Conservation (phyloP, 371 early-diverging fungal genomes). For the Globomyces sp. region DNA sequence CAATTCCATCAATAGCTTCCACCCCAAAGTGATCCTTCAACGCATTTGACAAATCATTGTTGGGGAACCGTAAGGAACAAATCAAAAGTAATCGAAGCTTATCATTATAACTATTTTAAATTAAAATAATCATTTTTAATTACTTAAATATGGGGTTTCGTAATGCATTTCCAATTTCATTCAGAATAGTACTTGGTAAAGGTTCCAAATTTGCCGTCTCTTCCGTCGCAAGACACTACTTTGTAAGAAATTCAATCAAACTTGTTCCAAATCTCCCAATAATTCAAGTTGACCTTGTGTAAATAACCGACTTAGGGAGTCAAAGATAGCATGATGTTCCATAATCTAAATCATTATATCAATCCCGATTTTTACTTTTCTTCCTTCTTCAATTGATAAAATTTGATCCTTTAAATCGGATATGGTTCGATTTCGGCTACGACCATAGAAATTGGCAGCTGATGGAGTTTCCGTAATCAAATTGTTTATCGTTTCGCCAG, state of each 20-base stretch:
- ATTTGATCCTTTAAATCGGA: constrained; percentile 23
- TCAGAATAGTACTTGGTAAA: neutral
- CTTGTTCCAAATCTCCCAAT: too few species aligned
- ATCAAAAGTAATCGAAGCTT: constrained; percentile 24
- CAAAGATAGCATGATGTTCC: too few species aligned
- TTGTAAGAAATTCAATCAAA: neutral
- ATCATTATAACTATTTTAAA: constrained; percentile 16
- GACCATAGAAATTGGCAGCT: neutral
- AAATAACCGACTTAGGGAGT: too few species aligned
- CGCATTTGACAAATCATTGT: constrained; percentile 10
- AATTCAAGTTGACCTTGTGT: too few species aligned
- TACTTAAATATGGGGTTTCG: constrained; percentile 24
- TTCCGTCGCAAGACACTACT: constrained; percentile 30
- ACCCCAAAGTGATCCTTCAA: constrained; percentile 15
- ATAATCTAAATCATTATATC: too few species aligned
- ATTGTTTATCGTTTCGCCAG: constrained; percentile 20
- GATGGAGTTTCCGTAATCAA: constrained; percentile 22
- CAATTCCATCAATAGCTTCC: constrained; percentile 10
- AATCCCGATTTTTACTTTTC: too few species aligned
- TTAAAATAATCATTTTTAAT: neutral
- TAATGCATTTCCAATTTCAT: constrained; percentile 19
- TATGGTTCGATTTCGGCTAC: constrained; percentile 10
- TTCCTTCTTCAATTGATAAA: too few species aligned
- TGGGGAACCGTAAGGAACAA: constrained; percentile 9
- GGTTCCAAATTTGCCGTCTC: constrained; percentile 6